A percentile compares a stretch with the other conserved stretches of the same genome.
These are phyloP conservation scores for Cicer pinnatifidum DNA, from an alignment of 306 rosid genomes.

Conservation along the genomic window DNA sequence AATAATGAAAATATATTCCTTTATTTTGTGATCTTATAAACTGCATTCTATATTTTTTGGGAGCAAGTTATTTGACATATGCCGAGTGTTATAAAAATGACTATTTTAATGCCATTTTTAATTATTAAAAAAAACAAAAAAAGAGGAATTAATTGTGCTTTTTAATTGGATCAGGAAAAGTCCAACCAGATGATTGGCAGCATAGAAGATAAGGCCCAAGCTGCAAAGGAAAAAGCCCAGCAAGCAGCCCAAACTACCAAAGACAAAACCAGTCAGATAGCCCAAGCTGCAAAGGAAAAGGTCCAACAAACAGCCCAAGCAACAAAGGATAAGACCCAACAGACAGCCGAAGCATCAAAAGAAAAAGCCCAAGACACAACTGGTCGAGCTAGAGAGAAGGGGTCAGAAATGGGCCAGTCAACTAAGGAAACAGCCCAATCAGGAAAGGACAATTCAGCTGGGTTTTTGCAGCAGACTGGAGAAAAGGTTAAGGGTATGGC, in stretches of 20 bases:
- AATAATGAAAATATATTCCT: too few relatives aligned
- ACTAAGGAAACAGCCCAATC: conserved; percentile 45
- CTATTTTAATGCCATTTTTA: too few relatives aligned
- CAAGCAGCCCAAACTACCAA: too few relatives aligned
- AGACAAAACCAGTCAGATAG: too few relatives aligned
- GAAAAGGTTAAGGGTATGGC: conserved; percentile 63
- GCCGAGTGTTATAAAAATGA: too few relatives aligned
- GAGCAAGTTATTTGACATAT: too few relatives aligned
- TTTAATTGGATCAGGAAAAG: conserved; percentile 61
- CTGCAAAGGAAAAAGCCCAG: too few relatives aligned
- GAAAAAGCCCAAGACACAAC: conserved; percentile 44
- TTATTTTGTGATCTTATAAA: too few relatives aligned
- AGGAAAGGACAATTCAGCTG: conserved; percentile 47
- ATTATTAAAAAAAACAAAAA: too few relatives aligned
- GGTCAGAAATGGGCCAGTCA: conserved; percentile 44
- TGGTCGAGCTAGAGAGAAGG: conserved; percentile 38
- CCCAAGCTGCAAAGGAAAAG: background rate
- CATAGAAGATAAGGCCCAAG: conserved; percentile 46
- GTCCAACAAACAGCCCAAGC: conserved; percentile 36
- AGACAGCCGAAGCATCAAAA: conserved; percentile 44
- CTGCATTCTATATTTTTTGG: too few relatives aligned
- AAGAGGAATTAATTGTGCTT: too few relatives aligned
- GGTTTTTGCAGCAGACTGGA: conserved; percentile 61
- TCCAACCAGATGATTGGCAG: conserved; percentile 52
- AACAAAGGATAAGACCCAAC: conserved; percentile 41